phyloP scores from a whole-genome alignment of 2,329 filamentous ascomycete genomes.

The Neopestalotiopsis sp. region DNA sequence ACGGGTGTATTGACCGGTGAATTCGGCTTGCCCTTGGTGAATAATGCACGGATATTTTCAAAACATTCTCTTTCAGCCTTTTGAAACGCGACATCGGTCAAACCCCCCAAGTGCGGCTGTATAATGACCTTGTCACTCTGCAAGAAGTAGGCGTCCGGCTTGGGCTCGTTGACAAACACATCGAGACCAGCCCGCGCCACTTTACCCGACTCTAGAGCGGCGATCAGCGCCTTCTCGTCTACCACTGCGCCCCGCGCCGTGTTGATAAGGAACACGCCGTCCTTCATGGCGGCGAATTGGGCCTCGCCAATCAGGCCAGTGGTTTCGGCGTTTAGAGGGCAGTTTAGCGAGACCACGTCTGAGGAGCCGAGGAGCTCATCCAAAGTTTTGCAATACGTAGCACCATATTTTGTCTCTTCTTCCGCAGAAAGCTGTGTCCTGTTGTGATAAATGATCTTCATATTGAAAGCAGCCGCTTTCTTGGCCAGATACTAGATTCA shows the following conservation, averaged over 20 bases:
- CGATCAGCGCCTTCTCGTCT: slow-evolving; percentile 9
- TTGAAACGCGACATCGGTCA: slow-evolving; percentile 49
- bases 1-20: slow-evolving; percentile 39
- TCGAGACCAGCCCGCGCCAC: background rate
- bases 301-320: background rate
- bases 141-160: slow-evolving; percentile 38
- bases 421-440: slow-evolving; percentile 39
- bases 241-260: background rate
- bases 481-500: background rate
- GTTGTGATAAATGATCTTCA: slow-evolving; percentile 47
- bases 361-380: slow-evolving; percentile 44
- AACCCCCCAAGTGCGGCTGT: slow-evolving; percentile 50
- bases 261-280: background rate
- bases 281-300: slow-evolving; percentile 4
- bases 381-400: slow-evolving; percentile 43
- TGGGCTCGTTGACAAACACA: slow-evolving; percentile 11
- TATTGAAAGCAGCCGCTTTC: background rate
- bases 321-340: background rate
- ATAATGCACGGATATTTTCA: slow-evolving; percentile 49
- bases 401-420: slow-evolving; percentile 40
- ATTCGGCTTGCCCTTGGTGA: slow-evolving; percentile 43
- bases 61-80: slow-evolving; percentile 51
- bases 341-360: slow-evolving; percentile 47
- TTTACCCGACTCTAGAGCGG: background rate
- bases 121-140: slow-evolving; percentile 46